Percentiles rank a stretch among this genome's conserved stretches.
Evolutionary conservation across 306 rosid species (phyloP).

Genomic region (Fagus crenata): DNA sequence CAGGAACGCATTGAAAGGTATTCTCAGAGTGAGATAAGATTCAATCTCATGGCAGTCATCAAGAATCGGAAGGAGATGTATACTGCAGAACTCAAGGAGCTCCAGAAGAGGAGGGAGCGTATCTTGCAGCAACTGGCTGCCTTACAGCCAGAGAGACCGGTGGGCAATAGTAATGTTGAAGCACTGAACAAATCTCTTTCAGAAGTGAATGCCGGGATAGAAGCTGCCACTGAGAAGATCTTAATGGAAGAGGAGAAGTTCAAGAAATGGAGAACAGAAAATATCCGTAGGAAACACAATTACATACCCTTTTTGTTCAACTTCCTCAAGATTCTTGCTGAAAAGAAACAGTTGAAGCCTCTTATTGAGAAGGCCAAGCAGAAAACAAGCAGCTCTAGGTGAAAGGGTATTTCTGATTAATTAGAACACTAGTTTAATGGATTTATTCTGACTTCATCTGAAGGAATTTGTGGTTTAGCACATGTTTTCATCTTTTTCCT

Average conservation of each 20-base stretch:
- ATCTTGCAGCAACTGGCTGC: constrained; percentile 84
- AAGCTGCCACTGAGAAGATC: constrained; percentile 80
- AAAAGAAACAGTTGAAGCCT: constrained; percentile 97
- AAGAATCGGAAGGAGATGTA: constrained; percentile 88
- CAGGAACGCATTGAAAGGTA: constrained; percentile 95
- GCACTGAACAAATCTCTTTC: constrained; percentile 83
- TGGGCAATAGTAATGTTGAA: constrained; percentile 57
- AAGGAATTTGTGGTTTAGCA: not conserved
- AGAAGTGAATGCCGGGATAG: constrained; percentile 89
- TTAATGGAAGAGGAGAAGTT: constrained; percentile 92
- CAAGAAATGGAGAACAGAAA: constrained; percentile 93
- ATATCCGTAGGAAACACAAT: constrained; percentile 90
- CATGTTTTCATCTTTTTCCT: not conserved
- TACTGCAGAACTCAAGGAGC: constrained; percentile 92
- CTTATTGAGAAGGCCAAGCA: constrained; percentile 98
- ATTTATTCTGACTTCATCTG: not conserved
- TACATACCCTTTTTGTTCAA: constrained; percentile 95
- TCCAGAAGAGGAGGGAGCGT: constrained; percentile 93
- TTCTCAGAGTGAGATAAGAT: constrained; percentile 81
- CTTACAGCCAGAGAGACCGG: constrained; percentile 59
- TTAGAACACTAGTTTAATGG: not conserved
- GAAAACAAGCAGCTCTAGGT: constrained; percentile 63
- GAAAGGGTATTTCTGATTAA: constrained; percentile 31
- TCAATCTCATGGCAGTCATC: constrained; percentile 88
- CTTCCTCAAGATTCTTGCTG: constrained; percentile 93